These are phyloP conservation scores for Abelmoschus esculentus DNA, from an alignment of 345 rosid species.

Conservation along the genomic window DNA sequence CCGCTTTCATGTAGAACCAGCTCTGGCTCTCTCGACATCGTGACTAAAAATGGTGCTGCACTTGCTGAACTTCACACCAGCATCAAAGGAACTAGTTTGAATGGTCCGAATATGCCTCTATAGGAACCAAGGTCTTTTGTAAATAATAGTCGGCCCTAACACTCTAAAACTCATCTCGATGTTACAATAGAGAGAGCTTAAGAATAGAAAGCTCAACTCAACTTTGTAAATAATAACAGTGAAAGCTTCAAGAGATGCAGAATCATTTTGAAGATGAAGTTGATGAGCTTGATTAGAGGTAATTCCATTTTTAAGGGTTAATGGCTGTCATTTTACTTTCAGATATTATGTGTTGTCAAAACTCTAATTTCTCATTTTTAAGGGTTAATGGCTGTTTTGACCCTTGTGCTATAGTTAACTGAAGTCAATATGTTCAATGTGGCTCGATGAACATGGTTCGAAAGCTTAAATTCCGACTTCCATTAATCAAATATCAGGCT, in stretches of 20 bases:
- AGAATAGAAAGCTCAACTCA: constrained; percentile 33
- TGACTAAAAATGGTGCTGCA: constrained; percentile 18
- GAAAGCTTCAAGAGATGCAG: constrained; percentile 39
- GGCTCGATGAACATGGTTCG: constrained; percentile 22
- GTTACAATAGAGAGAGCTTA: constrained; percentile 27
- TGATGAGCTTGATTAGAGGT: constrained; percentile 57
- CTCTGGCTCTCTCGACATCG: constrained; percentile 34
- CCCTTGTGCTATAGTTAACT: background rate
- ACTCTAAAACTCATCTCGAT: constrained; percentile 23
- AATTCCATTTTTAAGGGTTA: too few species aligned
- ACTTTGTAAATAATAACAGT: constrained; percentile 47
- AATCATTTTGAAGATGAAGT: constrained; percentile 53
- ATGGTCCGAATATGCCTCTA: constrained; percentile 25
- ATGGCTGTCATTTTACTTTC: constrained; percentile 27
- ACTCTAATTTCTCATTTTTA: background rate
- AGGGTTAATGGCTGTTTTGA: too few species aligned
- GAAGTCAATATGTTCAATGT: constrained; percentile 35
- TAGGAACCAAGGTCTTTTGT: constrained; percentile 35
- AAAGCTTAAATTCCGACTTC: constrained; percentile 36
- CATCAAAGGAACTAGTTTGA: constrained; percentile 24
- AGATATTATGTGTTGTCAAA: constrained; percentile 31
- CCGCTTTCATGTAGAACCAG: constrained; percentile 26
- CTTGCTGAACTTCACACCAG: constrained; percentile 23
- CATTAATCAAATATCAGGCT: constrained; percentile 36
- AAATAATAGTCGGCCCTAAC: constrained; percentile 30